Evolutionary conservation across 257 asterid species (phyloP), one percentile per base, ranked within the genome.

Genomic region (Solanum pimpinellifolium): DNA sequence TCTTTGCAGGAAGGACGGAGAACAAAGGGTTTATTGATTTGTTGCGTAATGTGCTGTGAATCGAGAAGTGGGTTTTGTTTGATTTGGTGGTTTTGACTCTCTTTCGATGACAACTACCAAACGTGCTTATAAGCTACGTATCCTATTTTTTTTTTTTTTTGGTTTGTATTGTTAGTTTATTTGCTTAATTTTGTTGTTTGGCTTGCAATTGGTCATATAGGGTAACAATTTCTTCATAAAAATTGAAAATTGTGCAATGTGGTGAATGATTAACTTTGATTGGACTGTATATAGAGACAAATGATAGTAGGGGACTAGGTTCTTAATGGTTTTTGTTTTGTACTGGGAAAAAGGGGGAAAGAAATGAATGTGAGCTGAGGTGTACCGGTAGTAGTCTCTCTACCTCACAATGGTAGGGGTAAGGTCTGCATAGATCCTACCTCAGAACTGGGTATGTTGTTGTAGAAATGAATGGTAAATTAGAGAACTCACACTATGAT

Each of bases 121-220:
- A 91, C 99, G 98, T 86, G 98, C 98, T 90, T 97, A 97, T 87
- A 97, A 97, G 98, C 96, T 97, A 89, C 99, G 98, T 97, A 97
- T 97, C 98, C 98, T 94, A 93, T 74, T 80, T 80, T 69, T 20
- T 23, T 20, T 56, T 23, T 59, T 29, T 68, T 73, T 73, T 35
- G 46, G 27, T 73, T 21, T 74, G 7, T 80, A 14, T 60, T 88
- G 13, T 35, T 37, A 44, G 23, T 75, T 66, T 41, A 39, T 13
- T 74, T 70, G 21, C 70, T 62, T 59, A 39, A 35, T 21, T 35
- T 56, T 82, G 8, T 66, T 14, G 27, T 73, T 78, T 46, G 66
- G 42, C 15, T 77, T 72, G 72, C 1, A 69, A 69, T 44, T 44
- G 1, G 21, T 29, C 33, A 15, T 11, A 59, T 74, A 81, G 44